Evolutionary conservation across 2,329 filamentous ascomycete genomes (phyloP).

Genomic region (Calonectria hawksworthii): DNA sequence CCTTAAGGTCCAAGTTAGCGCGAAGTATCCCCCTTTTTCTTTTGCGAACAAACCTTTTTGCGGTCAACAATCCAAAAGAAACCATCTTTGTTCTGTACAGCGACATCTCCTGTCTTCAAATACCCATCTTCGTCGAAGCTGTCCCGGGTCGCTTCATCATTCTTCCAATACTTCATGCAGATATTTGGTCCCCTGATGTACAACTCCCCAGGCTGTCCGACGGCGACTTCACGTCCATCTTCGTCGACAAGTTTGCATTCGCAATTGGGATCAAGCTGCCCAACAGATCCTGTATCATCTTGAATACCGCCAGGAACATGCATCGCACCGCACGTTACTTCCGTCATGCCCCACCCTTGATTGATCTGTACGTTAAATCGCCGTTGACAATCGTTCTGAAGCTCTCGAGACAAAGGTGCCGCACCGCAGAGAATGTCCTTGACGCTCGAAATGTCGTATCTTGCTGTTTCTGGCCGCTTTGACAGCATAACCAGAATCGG

Average conservation of each 20-base stretch:
- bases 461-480: constrained; percentile 66
- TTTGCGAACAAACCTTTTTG: constrained; percentile 57
- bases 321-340: constrained; percentile 59
- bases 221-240: constrained; percentile 62
- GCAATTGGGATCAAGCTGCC: constrained; percentile 66
- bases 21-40: no score
- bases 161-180: constrained; percentile 72
- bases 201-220: constrained; percentile 66
- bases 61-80: constrained; percentile 63
- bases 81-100: constrained; percentile 60
- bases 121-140: constrained; percentile 66
- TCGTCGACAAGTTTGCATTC: constrained; percentile 68
- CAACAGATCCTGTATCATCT: constrained; percentile 62
- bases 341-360: constrained; percentile 75
- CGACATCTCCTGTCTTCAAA: constrained; percentile 72
- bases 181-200: constrained; percentile 69
- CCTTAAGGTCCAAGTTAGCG: constrained; percentile 51
- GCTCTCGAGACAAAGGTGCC: constrained; percentile 61
- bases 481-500: constrained; percentile 71
- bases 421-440: constrained; percentile 64
- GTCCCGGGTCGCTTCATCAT: constrained; percentile 66
- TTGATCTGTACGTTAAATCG: constrained; percentile 55
- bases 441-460: constrained; percentile 67
- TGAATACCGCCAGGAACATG: constrained; percentile 56
- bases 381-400: constrained; percentile 62